These are phyloP conservation scores for Phyllosticta citriasiana DNA, from an alignment of 2,329 filamentous ascomycete species.

Conservation along the genomic window DNA sequence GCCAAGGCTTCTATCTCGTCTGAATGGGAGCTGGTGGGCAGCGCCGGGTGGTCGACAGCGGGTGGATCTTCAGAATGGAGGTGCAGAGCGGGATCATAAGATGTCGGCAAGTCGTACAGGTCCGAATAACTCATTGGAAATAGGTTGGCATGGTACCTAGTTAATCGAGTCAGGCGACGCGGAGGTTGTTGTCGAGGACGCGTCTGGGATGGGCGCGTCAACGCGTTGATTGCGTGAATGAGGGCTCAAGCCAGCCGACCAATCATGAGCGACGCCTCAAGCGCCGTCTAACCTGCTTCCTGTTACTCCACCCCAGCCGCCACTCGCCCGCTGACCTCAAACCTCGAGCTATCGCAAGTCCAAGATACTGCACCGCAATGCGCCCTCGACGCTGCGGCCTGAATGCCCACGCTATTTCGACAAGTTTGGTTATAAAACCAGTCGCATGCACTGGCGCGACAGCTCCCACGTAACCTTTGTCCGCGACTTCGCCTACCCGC, in stretches of 20 bases:
- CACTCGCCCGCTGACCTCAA: not conserved
- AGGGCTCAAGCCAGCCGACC: not conserved
- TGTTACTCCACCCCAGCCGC: not conserved
- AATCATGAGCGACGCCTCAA: not conserved
- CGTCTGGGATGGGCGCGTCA: not conserved
- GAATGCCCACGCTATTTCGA: not conserved
- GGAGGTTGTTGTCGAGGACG: not conserved
- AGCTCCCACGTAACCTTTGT: conserved; percentile 17
- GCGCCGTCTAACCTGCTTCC: not conserved
- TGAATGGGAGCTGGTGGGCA: conserved; percentile 23
- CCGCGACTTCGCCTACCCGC: conserved; percentile 36
- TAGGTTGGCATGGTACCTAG: conserved; percentile 28
- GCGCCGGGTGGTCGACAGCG: conserved; percentile 13
- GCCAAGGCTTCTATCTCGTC: conserved; percentile 41
- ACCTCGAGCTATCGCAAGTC: not conserved
- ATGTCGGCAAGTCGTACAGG: conserved; percentile 24
- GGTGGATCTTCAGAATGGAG: conserved; percentile 36
- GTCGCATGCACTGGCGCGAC: conserved; percentile 10
- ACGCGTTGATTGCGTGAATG: not conserved
- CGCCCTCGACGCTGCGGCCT: not conserved
- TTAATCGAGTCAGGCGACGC: not conserved
- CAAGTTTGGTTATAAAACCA: not conserved
- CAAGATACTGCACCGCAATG: conserved; percentile 1
- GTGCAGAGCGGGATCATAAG: conserved; percentile 42
- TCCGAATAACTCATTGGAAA: conserved; percentile 18